A percentile compares a stretch with the other conserved stretches of the same genome.
phyloP scores from a whole-genome alignment of 2,329 filamentous ascomycete genomes.

The Arthrobotrys iridis region DNA sequence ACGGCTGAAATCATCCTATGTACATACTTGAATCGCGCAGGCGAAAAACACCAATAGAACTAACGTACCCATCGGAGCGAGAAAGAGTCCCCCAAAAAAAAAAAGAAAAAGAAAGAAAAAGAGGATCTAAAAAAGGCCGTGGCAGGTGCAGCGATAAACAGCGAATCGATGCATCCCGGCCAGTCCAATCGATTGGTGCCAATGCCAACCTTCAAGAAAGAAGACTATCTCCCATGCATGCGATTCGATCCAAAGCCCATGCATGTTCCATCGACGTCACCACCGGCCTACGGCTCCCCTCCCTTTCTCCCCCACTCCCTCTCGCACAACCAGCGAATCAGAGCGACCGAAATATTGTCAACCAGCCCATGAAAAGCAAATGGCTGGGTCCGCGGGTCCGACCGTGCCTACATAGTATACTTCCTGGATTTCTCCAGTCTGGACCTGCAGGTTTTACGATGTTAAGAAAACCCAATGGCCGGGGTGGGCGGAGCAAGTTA shows the following conservation, averaged over 20 bases:
- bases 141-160: constrained; percentile 39
- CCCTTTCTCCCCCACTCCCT: constrained; percentile 23
- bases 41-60: neutral
- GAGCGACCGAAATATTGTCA: constrained; percentile 16
- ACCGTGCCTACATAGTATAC: neutral
- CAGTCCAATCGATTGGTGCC: constrained; percentile 22
- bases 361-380: constrained; percentile 25
- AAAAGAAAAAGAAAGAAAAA: constrained; percentile 12
- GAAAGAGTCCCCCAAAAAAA: too few relatives aligned
- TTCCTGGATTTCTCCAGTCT: constrained; percentile 22
- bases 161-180: constrained; percentile 17
- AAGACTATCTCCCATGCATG: constrained; percentile 37
- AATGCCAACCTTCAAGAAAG: constrained; percentile 20
- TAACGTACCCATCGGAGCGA: constrained; percentile 6
- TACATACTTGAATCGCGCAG: too few relatives aligned
- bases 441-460: constrained; percentile 51
- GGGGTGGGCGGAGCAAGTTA: neutral
- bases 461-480: too few relatives aligned
- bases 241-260: neutral
- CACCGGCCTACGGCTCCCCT: constrained; percentile 21
- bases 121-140: constrained; percentile 9
- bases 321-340: constrained; percentile 31
- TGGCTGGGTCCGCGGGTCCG: constrained; percentile 6
- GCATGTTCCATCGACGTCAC: constrained; percentile 47
- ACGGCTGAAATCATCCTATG: constrained; percentile 24